A percentile compares a stretch with the other conserved stretches of the same genome.
phyloP scores from a whole-genome alignment of 2,329 filamentous ascomycete species.

The Pseudogymnoascus sp. region DNA sequence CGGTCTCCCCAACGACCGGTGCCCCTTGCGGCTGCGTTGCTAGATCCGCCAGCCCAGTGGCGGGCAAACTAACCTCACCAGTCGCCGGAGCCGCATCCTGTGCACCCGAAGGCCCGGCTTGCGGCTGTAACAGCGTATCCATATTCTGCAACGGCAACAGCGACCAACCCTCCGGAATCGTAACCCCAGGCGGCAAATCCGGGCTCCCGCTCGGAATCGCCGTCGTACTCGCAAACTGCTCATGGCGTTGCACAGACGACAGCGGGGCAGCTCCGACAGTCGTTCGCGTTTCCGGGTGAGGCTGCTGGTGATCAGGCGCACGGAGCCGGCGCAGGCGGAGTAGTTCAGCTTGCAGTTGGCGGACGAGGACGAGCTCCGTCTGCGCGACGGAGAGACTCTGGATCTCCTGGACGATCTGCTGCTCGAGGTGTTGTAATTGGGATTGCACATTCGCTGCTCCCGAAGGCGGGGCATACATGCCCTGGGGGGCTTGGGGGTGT shows the following conservation, averaged over 20 bases:
- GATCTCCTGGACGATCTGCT: slow-evolving; percentile 63
- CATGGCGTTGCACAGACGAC: slow-evolving; percentile 38
- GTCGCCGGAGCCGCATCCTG: neutral
- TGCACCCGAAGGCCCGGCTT: slow-evolving; percentile 13
- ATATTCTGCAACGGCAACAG: slow-evolving; percentile 53
- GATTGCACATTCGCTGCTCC: slow-evolving; percentile 41
- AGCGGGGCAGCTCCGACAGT: neutral
- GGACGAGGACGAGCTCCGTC: slow-evolving; percentile 62
- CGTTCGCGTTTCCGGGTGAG: slow-evolving; percentile 14
- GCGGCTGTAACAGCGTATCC: slow-evolving; percentile 19
- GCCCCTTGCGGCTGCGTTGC: neutral
- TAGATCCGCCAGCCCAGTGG: neutral
- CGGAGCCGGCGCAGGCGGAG: neutral
- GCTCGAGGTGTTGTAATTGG: slow-evolving; percentile 60
- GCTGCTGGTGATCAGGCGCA: neutral
- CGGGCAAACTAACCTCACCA: neutral
- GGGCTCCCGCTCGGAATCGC: slow-evolving; percentile 54
- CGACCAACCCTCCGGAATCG: slow-evolving; percentile 59
- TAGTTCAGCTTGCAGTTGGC: slow-evolving; percentile 61
- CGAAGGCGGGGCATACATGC: neutral
- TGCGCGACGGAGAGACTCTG: slow-evolving; percentile 55
- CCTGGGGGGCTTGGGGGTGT: neutral
- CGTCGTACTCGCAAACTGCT: slow-evolving; percentile 37
- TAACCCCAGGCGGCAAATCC: slow-evolving; percentile 57
- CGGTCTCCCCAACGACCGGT: neutral